Conservation (phyloP, 2,329 filamentous ascomycete species). For the Aspergillus candidus region DNA sequence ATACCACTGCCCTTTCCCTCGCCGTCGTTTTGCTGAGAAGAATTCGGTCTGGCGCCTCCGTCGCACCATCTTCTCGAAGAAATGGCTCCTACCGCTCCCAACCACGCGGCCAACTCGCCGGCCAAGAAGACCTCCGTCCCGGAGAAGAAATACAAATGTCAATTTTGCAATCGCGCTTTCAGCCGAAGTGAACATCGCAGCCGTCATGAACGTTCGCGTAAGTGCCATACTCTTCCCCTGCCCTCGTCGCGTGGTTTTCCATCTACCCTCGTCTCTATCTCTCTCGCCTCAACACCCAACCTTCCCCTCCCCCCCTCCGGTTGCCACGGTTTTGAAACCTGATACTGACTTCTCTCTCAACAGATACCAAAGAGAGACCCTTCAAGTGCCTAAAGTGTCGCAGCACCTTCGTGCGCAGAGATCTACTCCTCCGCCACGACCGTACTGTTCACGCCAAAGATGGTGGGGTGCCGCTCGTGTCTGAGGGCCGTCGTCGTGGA, state of each 20-base stretch:
- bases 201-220: constrained; percentile 96
- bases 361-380: constrained; percentile 96
- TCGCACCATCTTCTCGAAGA: constrained; percentile 16
- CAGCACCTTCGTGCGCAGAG: constrained; percentile 96
- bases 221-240: constrained; percentile 42
- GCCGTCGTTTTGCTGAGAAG: constrained; percentile 23
- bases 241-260: not conserved
- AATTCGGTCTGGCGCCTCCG: constrained; percentile 12
- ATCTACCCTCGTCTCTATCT: not conserved
- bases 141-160: constrained; percentile 99
- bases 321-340: not conserved
- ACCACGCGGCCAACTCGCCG: constrained; percentile 63
- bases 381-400: constrained; percentile 99
- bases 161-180: constrained; percentile 96
- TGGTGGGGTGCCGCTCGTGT: constrained; percentile 86
- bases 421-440: constrained; percentile 92
- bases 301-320: no score
- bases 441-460: constrained; percentile 98
- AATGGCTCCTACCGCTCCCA: constrained; percentile 47
- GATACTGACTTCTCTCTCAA: not conserved
- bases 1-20: constrained; percentile 29
- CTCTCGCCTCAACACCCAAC: constrained; percentile 1
- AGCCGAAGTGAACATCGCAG: constrained; percentile 95
- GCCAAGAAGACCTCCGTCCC: constrained; percentile 79
- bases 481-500: constrained; percentile 73